Percentiles rank a stretch among this genome's conserved stretches.
These are phyloP conservation scores for Vigna mungo DNA, from an alignment of 306 rosid species.

Conservation along the genomic window DNA sequence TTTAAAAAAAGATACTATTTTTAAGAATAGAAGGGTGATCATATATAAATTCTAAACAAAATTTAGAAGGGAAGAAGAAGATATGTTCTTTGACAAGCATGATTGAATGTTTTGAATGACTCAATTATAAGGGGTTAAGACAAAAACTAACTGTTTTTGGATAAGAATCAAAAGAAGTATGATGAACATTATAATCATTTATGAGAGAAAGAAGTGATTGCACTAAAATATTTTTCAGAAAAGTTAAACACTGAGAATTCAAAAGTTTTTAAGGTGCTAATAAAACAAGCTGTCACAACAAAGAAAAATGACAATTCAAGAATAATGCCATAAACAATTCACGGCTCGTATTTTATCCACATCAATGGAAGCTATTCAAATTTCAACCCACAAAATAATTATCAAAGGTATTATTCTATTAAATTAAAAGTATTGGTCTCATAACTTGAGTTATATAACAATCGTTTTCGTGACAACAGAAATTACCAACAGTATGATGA, in stretches of 20 bases:
- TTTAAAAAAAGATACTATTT: too few species aligned
- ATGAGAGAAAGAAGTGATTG: neutral
- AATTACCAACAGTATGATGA: neutral
- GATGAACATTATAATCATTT: neutral
- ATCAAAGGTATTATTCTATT: neutral
- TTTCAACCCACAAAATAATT: neutral
- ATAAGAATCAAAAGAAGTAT: neutral
- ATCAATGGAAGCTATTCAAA: neutral
- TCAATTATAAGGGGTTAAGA: neutral
- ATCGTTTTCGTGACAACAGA: too few species aligned
- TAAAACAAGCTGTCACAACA: neutral
- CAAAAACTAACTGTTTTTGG: neutral
- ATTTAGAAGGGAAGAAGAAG: neutral
- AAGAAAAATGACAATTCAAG: neutral
- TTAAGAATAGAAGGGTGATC: neutral
- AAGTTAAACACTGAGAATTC: neutral
- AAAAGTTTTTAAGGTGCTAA: neutral
- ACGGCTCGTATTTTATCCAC: too few species aligned
- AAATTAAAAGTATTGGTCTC: neutral
- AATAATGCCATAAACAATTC: neutral
- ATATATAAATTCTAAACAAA: neutral
- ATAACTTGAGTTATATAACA: too few species aligned
- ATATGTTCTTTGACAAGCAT: neutral
- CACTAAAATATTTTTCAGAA: neutral
- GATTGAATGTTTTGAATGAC: neutral